Conservation (phyloP, 2,329 filamentous ascomycete genomes). For the Fusarium sp. region DNA sequence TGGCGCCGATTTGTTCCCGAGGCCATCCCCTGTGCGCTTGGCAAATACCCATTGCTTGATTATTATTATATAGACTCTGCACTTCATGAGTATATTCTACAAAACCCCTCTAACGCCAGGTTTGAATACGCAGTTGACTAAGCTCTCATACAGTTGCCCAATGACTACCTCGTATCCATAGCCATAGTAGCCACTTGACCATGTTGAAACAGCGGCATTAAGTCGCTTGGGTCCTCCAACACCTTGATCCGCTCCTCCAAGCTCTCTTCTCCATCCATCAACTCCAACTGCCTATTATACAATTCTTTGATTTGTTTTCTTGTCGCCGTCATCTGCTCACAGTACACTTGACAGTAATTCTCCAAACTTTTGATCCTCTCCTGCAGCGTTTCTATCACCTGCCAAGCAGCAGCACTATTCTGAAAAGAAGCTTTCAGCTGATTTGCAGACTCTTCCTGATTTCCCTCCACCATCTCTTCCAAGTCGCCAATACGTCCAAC, state of each 20-base stretch:
- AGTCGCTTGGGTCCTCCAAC: background rate
- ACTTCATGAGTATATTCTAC: no score
- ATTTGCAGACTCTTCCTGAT: conserved; percentile 3
- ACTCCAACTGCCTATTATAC: conserved; percentile 20
- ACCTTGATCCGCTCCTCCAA: conserved; percentile 17
- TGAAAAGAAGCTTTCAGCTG: conserved; percentile 24
- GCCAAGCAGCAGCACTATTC: conserved; percentile 26
- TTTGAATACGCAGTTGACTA: no score
- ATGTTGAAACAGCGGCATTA: background rate
- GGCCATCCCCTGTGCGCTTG: no score
- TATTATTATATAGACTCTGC: background rate
- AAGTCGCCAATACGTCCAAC: conserved; percentile 12
- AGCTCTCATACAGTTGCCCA: no score
- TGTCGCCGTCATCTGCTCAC: conserved; percentile 11
- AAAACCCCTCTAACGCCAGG: no score
- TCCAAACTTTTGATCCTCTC: conserved; percentile 16
- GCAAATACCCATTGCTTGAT: background rate
- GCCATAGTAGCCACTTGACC: background rate
- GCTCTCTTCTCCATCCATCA: conserved; percentile 31
- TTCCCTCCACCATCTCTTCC: conserved; percentile 12
- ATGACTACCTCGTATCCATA: conserved; percentile 18
- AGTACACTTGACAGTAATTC: conserved; percentile 1
- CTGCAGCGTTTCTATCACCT: conserved; percentile 12
- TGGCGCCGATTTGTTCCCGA: no score
- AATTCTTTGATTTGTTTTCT: conserved; percentile 11